Percentiles rank a stretch among this genome's conserved stretches.
Conservation (phyloP, 495 filamentous ascomycete genomes). For the Aspergillus ostianus region DNA sequence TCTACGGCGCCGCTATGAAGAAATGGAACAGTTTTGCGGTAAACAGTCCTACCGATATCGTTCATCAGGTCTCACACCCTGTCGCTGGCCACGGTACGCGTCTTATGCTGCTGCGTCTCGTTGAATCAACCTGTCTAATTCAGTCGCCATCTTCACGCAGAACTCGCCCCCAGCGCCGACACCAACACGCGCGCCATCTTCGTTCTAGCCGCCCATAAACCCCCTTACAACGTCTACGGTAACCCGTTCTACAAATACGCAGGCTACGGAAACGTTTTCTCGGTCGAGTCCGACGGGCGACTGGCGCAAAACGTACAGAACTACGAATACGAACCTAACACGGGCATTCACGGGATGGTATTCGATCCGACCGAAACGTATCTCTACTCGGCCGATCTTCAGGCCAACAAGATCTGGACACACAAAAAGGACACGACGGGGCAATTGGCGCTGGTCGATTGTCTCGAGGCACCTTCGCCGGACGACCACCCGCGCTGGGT, state of each 20-base stretch:
- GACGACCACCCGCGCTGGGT: slow-evolving; percentile 83
- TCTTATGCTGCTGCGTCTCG: neutral
- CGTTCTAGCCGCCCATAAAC: slow-evolving; percentile 69
- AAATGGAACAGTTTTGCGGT: slow-evolving; percentile 81
- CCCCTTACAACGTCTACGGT: slow-evolving; percentile 77
- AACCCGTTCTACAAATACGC: slow-evolving; percentile 87
- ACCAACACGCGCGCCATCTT: slow-evolving; percentile 87
- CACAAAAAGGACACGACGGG: slow-evolving; percentile 71
- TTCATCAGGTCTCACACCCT: slow-evolving; percentile 69
- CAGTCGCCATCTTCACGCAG: slow-evolving; percentile 32
- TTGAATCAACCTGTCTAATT: slow-evolving; percentile 4
- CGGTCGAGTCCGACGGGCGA: slow-evolving; percentile 57
- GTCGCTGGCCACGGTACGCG: slow-evolving; percentile 62
- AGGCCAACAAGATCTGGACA: slow-evolving; percentile 82
- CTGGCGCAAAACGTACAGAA: slow-evolving; percentile 73
- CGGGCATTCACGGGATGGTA: slow-evolving; percentile 85
- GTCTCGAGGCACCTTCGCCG: slow-evolving; percentile 64
- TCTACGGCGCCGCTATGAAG: slow-evolving; percentile 87
- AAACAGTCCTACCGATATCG: slow-evolving; percentile 72
- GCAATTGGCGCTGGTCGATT: slow-evolving; percentile 63
- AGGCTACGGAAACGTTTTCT: slow-evolving; percentile 76
- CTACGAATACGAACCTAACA: slow-evolving; percentile 69
- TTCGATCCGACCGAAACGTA: slow-evolving; percentile 82
- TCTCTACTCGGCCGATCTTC: slow-evolving; percentile 82
- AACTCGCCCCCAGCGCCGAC: slow-evolving; percentile 61